Base-by-base conservation (phyloP, 164 flowering plant genomes). In the Chimonanthus praecox region DNA sequence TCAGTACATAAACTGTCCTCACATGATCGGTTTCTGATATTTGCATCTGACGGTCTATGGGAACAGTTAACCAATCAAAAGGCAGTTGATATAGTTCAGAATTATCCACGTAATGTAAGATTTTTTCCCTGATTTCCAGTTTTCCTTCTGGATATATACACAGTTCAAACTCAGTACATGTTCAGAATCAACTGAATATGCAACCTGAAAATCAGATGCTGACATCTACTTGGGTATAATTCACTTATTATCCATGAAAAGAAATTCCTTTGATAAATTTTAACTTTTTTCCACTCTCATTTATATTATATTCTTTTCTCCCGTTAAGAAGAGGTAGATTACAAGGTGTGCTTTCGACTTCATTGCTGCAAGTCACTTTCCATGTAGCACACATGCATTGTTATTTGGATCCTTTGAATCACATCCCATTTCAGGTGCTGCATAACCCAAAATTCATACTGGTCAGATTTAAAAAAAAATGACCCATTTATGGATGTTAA, bases 31-130 rank as follows among this genome's bases (percentile, higher is more conserved):
- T 92, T 92, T 79, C 88, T 93, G 21, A 91, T 93, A 78, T 90
- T 94, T 82, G 98, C 98, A 77, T 94, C 98, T 9, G 97, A 94
- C 77, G 97, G 98, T 60, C 81, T 94, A 45, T 94, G 98, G 98
- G 98, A 94, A 79, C 96, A 94, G 82, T 85, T 94, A 20, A 88
- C 87, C 87, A 94, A 91, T 80, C 92, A 94, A 77, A 92, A 90
- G 74, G 97, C 97, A 33, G 97, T 89, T 73, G 89, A 94, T 74
- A 86, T 94, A 47, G 97, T 94, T 67, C 78, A 85, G 82, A 81
- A 62, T 51, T 77, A 77, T 77, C 92, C 95, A 46, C 94, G 90
- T 58, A 86, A 88, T 73, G 98, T 91, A 83, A 68, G 94, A 70
- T 75, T 66, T 47, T 74, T 68, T 11, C 44, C 47, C 21, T 18